Conservation (phyloP, 1,139 yeast genomes). For the Kluyveromyces sp. region DNA sequence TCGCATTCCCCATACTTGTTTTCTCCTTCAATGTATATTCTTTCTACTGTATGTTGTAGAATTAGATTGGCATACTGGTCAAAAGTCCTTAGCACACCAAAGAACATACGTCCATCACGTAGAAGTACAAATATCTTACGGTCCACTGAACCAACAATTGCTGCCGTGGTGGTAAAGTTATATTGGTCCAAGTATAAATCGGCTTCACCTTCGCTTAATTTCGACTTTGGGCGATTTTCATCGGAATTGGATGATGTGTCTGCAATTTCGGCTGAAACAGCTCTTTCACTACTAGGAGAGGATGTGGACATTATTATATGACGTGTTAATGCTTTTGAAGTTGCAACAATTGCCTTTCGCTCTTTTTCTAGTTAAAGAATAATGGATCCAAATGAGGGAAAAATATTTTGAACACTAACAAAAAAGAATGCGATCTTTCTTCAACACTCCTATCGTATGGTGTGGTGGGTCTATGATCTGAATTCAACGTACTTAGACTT, state of each 20-base stretch:
- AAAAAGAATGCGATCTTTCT: too few species aligned
- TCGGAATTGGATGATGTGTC: conserved; percentile 1
- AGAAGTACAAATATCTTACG: conserved; percentile 65
- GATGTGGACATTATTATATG: neutral
- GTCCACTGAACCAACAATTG: conserved; percentile 89
- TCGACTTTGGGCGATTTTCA: conserved; percentile 7
- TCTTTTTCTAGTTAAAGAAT: too few species aligned
- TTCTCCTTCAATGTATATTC: conserved; percentile 56
- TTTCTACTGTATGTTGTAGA: conserved; percentile 81
- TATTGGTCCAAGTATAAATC: conserved; percentile 46
- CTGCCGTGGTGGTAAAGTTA: conserved; percentile 95
- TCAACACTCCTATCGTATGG: too few species aligned
- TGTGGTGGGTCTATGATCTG: too few species aligned
- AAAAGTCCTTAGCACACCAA: conserved; percentile 89
- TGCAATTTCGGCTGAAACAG: neutral
- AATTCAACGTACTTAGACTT: too few species aligned
- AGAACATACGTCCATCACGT: conserved; percentile 82
- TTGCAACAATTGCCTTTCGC: neutral
- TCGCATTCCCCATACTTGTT: conserved; percentile 60
- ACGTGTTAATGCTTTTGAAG: neutral
- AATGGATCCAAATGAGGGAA: too few species aligned
- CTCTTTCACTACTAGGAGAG: neutral
- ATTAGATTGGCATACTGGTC: conserved; percentile 94
- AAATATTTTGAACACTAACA: too few species aligned
- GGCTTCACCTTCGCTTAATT: conserved; percentile 33